phyloP scores from a whole-genome alignment of 129 eudicot species.

The Helianthus annuus region DNA sequence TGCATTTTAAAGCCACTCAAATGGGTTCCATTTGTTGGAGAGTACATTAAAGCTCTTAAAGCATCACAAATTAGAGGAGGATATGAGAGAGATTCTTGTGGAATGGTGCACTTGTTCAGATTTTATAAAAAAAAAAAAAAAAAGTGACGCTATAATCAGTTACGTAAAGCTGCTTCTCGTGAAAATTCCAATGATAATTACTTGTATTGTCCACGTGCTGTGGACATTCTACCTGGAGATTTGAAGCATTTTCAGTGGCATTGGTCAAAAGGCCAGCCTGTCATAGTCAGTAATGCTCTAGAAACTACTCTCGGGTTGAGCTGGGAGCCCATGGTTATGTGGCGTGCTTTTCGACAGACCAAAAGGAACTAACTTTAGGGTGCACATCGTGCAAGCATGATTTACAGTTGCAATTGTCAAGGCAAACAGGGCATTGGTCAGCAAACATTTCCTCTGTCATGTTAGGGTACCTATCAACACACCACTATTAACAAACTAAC shows the following conservation, averaged over 20 bases:
- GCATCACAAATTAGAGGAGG: conserved; percentile 21
- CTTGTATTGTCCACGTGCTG: conserved; percentile 66
- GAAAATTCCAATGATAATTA: conserved; percentile 52
- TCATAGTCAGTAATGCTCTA: conserved; percentile 69
- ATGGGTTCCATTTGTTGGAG: conserved; percentile 43
- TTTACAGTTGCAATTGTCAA: conserved; percentile 79
- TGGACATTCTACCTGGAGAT: conserved; percentile 48
- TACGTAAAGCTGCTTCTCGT: conserved; percentile 61
- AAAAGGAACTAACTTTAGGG: conserved; percentile 33
- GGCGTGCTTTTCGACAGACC: conserved; percentile 90
- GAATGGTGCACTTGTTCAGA: conserved; percentile 48
- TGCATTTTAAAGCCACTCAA: conserved; percentile 19
- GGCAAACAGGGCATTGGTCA: conserved; percentile 80
- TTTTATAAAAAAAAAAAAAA: conserved; percentile 8
- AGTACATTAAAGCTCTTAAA: conserved; percentile 40
- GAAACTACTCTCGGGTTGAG: conserved; percentile 76
- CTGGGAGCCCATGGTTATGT: conserved; percentile 99
- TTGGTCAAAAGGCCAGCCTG: conserved; percentile 83
- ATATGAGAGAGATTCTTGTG: conserved; percentile 26
- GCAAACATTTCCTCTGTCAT: conserved; percentile 59
- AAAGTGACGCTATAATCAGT: conserved; percentile 21
- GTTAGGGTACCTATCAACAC: conserved; percentile 64
- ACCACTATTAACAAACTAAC: not conserved
- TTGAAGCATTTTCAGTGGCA: conserved; percentile 80
- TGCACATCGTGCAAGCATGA: conserved; percentile 63